Base-by-base conservation (phyloP, 768 basidiomycete genomes). In the Clitopilus hobsonii region DNA sequence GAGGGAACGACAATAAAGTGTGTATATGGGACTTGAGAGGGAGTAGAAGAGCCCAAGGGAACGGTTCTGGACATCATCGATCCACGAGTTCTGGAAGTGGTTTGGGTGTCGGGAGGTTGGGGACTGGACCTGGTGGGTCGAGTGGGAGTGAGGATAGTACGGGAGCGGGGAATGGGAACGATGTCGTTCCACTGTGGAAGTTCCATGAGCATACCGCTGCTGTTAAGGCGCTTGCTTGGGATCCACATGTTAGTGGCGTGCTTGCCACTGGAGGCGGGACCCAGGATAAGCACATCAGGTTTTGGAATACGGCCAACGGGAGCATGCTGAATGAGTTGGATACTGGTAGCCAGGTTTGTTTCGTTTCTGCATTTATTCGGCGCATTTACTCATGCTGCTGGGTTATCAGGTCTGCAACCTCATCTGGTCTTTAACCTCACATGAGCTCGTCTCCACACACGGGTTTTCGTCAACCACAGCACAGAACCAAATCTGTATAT, bases 1-100 rank as follows among this genome's bases (percentile, higher is more conserved):
- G 96, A 1, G 96, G 96, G 0, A 99, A 99, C 67, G 96, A 99
- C 71, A 99, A 99, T 73, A 98, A 98, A 73, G 91, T 99, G 16
- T 94, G 92, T 63, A 94, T 99, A 52, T 99, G 95, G 92, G 94
- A 98, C 66, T 72, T 93, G 53, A 79, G 90, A 54, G 89, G 88
- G 7, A 81, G 82, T 5, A 75, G 76, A 61, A 69, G 83, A 48
- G 70, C 72, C 23, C 69, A 69, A 23, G 61, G 65, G 36, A 58
- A 67, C 59, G 50, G 59, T 41, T 30, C 58, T 25, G 32, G 54
- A 66, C 38, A 41, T n/a, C n/a, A n/a, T 20, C 38, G 38, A 18
- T 41, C 38, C 18, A 41, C 38, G 18, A 18, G 38, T 18, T 41
- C 38, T 41, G 38, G 38, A 6, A 41, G 38, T 18, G 38, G 38